Percentiles rank a stretch among this genome's conserved stretches.
Evolutionary conservation across 108 stramenopile genomes (phyloP).

Genomic region (Seminavis robusta): DNA sequence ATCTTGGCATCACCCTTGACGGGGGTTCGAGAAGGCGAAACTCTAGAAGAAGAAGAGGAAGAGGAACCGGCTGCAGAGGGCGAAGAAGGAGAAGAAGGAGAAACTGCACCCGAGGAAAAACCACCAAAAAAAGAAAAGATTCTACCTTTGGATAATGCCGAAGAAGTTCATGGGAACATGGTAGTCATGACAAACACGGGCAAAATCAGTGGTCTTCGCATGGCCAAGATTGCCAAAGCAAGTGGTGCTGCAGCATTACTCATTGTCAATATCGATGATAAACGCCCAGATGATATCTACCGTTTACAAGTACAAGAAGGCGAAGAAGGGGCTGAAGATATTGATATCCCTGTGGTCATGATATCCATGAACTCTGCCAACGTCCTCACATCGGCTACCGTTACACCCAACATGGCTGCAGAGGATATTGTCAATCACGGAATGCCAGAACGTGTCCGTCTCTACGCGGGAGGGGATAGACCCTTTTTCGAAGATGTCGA

Average conservation of each 20-base stretch:
- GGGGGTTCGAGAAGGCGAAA: conserved; percentile 38
- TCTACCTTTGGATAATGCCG: conserved; percentile 55
- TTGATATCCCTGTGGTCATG: conserved; percentile 89
- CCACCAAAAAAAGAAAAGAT: background rate
- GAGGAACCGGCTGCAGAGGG: conserved; percentile 8
- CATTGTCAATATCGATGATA: conserved; percentile 79
- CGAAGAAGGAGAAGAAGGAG: conserved; percentile 4
- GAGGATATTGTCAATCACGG: conserved; percentile 49
- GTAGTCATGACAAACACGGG: conserved; percentile 83
- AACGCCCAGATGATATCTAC: conserved; percentile 79
- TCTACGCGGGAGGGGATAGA: conserved; percentile 86
- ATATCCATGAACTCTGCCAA: conserved; percentile 82
- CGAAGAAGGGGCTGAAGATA: conserved; percentile 58
- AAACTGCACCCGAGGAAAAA: background rate
- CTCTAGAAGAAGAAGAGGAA: conserved; percentile 15
- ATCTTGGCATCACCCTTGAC: conserved; percentile 75
- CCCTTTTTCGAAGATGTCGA: conserved; percentile 91
- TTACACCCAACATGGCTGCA: conserved; percentile 40
- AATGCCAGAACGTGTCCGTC: conserved; percentile 55
- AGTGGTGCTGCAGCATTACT: conserved; percentile 82
- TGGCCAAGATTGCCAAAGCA: conserved; percentile 79
- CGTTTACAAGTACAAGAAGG: conserved; percentile 48
- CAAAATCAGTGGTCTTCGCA: conserved; percentile 53
- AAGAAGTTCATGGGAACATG: conserved; percentile 78
- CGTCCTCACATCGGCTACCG: conserved; percentile 74